Base-by-base conservation (phyloP, 331 rosid species). In the Arachis monticola region DNA sequence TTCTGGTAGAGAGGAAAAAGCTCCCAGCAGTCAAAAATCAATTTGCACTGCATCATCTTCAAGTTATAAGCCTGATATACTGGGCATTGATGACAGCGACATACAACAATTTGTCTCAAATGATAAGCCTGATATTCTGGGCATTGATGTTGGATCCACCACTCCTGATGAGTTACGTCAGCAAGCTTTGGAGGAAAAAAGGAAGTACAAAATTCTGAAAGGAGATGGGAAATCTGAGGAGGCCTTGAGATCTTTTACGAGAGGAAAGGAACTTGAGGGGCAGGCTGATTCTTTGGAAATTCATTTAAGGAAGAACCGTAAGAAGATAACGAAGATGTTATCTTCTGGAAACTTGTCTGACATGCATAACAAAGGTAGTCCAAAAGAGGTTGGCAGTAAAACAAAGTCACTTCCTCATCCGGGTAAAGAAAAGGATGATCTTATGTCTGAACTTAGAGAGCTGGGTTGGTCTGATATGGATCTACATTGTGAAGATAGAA, bases 241-340 rank as follows among this genome's bases (percentile, higher is more conserved):
- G 80, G 99, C 97, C 64, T 77, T 94, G 67, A 86, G 68, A 87
- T 90, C 97, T 70, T 94, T 92, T 77, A 92, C 92, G 91, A 88
- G 91, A 85, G 96, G 95, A 67, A 94, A 94, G 85, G 99, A 94
- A 85, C 96, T 94, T 69, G 99, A 92, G 82, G 87, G 97, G 91
- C 93, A 92, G 87, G 99, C 99, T 69, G 96, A 88, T 31, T 86
- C 97, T 42, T 82, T 94, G 96, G 99, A 94, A 84, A 47, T 83
- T 75, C 82, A 83, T 4, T 72, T 90, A 60, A 87, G 97, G 84
- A 94, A 82, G 83, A 79, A 44, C 61, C 90, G 88, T 69, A 92
- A 77, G 22, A 17, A 17, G 22, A 17, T 17, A 17, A 17, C 22
- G 84, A 94, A 83, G 81, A 76, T 69, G 68, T 55, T 82, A 69